Percentiles rank a stretch among this genome's conserved stretches.
Evolutionary conservation across 345 rosid genomes (phyloP).

Genomic region (Salix suchowensis): DNA sequence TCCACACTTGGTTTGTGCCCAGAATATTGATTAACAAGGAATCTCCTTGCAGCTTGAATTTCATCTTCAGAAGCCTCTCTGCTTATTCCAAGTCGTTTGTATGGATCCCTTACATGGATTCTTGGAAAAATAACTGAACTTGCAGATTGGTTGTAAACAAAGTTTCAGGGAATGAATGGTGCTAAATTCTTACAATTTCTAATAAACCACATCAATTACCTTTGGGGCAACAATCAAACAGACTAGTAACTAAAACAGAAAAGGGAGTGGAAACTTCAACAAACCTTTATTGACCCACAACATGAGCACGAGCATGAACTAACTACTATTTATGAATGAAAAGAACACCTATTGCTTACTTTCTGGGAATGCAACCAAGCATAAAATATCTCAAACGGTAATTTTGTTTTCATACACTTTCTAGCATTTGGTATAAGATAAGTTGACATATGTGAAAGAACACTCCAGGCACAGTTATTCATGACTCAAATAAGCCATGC

Average conservation of each 20-base stretch:
- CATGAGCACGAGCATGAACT: background rate
- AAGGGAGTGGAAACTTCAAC: background rate
- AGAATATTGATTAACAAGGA: constrained; percentile 66
- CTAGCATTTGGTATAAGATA: background rate
- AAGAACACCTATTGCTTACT: background rate
- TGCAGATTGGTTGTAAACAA: constrained; percentile 14
- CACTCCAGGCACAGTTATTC: background rate
- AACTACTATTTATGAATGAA: too few species aligned
- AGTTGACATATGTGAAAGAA: background rate
- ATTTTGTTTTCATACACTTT: too few species aligned
- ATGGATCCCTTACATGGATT: constrained; percentile 72
- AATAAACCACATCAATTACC: background rate
- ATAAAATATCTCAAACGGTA: background rate
- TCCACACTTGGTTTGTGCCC: constrained; percentile 91
- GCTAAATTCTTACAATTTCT: background rate
- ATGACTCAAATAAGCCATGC: background rate
- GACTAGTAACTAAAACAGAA: background rate
- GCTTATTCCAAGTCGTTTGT: constrained; percentile 91
- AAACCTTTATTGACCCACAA: background rate
- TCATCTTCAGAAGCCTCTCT: constrained; percentile 91
- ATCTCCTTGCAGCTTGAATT: constrained; percentile 87
- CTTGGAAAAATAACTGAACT: constrained; percentile 72
- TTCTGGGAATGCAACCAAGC: background rate
- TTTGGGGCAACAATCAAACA: background rate
- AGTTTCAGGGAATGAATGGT: background rate